Conservation (phyloP, 75 land plant species). For the Pinus taeda region DNA sequence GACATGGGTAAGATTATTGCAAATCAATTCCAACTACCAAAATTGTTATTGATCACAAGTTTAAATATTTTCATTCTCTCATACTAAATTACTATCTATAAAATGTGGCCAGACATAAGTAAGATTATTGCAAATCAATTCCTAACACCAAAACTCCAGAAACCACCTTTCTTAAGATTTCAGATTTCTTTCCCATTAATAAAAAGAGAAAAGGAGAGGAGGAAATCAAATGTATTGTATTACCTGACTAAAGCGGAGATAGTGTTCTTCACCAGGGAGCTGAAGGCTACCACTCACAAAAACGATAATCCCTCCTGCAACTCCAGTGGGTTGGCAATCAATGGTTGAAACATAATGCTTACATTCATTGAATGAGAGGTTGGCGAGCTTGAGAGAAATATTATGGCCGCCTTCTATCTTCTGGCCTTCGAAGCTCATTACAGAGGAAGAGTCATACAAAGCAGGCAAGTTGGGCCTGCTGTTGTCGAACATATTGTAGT, state of each 20-base stretch:
- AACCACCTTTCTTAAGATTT: no score
- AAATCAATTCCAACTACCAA: no score
- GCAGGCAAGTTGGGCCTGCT: slow-evolving; percentile 29
- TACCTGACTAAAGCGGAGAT: slow-evolving; percentile 73
- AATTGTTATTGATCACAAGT: no score
- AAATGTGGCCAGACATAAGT: no score
- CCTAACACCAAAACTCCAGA: no score
- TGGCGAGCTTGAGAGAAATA: slow-evolving; percentile 44
- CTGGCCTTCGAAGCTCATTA: slow-evolving; percentile 74
- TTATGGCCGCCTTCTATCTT: slow-evolving; percentile 41
- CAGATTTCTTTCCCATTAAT: no score
- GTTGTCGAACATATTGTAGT: slow-evolving; percentile 56
- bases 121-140: no score
- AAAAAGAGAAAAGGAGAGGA: no score
- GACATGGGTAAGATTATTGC: no score
- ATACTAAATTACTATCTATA: no score
- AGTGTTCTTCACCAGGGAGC: slow-evolving; percentile 67
- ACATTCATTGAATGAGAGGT: slow-evolving; percentile 62
- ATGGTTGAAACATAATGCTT: slow-evolving; percentile 57
- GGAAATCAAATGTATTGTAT: no score
- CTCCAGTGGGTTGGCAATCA: slow-evolving; percentile 54
- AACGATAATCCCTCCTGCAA: slow-evolving; percentile 49
- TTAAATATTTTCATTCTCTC: no score
- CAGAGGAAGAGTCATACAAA: slow-evolving; percentile 46
- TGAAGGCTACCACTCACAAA: slow-evolving; percentile 71